Conservation (phyloP, 805 yeast species). For the Barnettozyma californica region DNA sequence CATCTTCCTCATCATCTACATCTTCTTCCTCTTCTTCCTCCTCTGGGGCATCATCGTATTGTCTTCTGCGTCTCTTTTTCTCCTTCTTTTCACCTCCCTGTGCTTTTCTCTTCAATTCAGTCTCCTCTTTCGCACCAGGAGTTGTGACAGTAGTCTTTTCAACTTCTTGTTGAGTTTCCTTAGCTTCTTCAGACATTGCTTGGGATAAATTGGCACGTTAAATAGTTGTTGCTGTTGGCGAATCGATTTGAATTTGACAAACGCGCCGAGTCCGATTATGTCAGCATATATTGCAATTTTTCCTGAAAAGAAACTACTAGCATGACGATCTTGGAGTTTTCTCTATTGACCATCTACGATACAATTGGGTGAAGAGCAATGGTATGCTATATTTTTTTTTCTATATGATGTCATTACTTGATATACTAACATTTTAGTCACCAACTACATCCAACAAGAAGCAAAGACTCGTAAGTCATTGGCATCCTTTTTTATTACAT, state of each 20-base stretch:
- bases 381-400: conserved; percentile 3
- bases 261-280: background rate
- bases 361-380: background rate
- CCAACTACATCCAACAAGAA: conserved; percentile 31
- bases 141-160: background rate
- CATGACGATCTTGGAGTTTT: background rate
- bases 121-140: conserved; percentile 18
- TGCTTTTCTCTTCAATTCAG: conserved; percentile 23
- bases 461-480: conserved; percentile 36
- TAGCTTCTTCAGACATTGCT: conserved; percentile 26
- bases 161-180: conserved; percentile 10
- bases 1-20: conserved; percentile 38
- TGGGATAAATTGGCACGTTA: background rate
- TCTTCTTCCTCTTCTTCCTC: conserved; percentile 36
- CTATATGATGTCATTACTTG: background rate
- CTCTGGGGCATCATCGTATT: conserved; percentile 57
- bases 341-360: background rate
- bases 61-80: conserved; percentile 54
- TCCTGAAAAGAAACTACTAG: background rate
- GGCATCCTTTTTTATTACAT: background rate
- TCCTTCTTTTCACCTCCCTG: conserved; percentile 30
- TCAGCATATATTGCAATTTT: background rate
- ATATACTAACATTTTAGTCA: conserved; percentile 14
- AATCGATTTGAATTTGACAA: background rate
- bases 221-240: background rate